A percentile compares a stretch with the other conserved stretches of the same genome.
Conservation (phyloP, 306 rosid genomes). For the Pterocarpus macrocarpus region DNA sequence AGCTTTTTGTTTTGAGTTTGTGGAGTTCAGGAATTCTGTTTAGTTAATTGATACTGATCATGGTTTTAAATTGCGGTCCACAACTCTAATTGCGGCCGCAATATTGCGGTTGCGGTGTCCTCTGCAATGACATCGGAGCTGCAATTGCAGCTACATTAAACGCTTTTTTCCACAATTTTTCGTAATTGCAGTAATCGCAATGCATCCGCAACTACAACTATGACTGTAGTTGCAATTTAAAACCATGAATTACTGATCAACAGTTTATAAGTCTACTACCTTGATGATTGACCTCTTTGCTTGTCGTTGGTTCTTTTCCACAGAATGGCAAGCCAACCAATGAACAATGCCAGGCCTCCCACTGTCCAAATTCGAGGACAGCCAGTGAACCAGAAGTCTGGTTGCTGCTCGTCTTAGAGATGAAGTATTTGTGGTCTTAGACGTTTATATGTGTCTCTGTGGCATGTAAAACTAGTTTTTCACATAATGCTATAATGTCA, state of each 20-base stretch:
- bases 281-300: constrained; percentile 12
- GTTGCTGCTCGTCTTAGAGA: constrained; percentile 95
- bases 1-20: constrained; percentile 15
- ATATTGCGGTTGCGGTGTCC: too few species aligned
- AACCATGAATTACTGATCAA: neutral
- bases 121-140: too few species aligned
- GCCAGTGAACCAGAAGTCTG: constrained; percentile 95
- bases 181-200: too few species aligned
- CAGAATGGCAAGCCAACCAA: constrained; percentile 99
- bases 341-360: constrained; percentile 92
- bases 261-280: neutral
- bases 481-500: constrained; percentile 57
- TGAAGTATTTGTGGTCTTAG: constrained; percentile 50
- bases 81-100: too few species aligned
- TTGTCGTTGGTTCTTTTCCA: constrained; percentile 30
- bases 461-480: constrained; percentile 72
- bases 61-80: too few species aligned
- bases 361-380: constrained; percentile 98
- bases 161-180: too few species aligned
- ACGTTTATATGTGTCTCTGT: constrained; percentile 54
- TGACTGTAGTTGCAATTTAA: too few species aligned
- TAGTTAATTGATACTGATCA: neutral
- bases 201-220: too few species aligned
- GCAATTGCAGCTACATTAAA: too few species aligned
- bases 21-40: constrained; percentile 11